A percentile compares a stretch with the other conserved stretches of the same genome.
These are phyloP conservation scores for Lasiodiplodia sp. DNA, from an alignment of 2,329 filamentous ascomycete genomes.

Conservation along the genomic window DNA sequence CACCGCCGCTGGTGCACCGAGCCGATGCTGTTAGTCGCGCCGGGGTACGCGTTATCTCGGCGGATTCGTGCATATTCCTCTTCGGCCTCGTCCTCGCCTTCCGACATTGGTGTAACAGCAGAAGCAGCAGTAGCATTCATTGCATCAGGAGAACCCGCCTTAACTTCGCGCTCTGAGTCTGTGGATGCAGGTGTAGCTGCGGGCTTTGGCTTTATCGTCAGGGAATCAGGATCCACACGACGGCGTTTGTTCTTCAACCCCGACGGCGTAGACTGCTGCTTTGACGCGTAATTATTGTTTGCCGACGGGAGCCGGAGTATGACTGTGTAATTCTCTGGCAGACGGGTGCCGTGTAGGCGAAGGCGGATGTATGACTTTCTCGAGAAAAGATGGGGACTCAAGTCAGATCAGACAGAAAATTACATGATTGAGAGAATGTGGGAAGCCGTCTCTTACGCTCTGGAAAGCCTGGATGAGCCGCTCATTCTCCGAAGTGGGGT, in stretches of 20 bases:
- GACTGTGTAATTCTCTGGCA: slow-evolving; percentile 51
- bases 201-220: background rate
- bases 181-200: background rate
- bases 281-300: slow-evolving; percentile 36
- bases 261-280: too few species aligned
- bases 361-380: slow-evolving; percentile 42
- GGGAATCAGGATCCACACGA: background rate
- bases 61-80: slow-evolving; percentile 57
- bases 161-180: background rate
- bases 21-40: slow-evolving; percentile 69
- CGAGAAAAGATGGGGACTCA: too few species aligned
- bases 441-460: slow-evolving; percentile 23
- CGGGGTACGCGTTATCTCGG: slow-evolving; percentile 69
- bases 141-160: background rate
- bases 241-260: background rate
- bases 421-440: too few species aligned
- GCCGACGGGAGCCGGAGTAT: slow-evolving; percentile 47
- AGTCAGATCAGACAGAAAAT: slow-evolving; percentile 34
- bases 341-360: slow-evolving; percentile 49
- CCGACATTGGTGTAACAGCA: background rate
- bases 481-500: slow-evolving; percentile 40
- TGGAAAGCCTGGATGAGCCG: slow-evolving; percentile 50
- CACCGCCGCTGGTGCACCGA: slow-evolving; percentile 73
- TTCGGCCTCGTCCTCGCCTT: slow-evolving; percentile 35
- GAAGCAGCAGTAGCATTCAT: too few species aligned